Conservation (phyloP, 2,329 filamentous ascomycete species). For the Sporothrix brasiliensis region DNA sequence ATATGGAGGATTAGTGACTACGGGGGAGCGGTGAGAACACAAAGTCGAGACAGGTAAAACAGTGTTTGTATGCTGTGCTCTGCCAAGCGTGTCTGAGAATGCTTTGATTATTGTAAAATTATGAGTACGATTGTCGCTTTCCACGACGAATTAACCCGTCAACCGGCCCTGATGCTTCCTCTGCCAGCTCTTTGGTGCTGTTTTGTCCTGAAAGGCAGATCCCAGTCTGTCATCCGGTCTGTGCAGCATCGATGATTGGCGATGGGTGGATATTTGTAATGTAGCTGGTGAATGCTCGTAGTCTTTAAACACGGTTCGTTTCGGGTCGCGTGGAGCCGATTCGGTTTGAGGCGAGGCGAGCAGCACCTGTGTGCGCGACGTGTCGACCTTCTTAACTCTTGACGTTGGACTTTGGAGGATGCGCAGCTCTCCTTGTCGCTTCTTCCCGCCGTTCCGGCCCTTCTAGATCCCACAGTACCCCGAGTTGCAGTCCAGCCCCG, state of each 20-base stretch:
- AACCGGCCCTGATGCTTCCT: neutral
- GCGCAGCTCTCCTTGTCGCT: neutral
- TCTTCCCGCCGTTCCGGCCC: neutral
- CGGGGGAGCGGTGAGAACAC: neutral
- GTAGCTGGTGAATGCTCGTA: too few relatives aligned
- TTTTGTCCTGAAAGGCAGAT: neutral
- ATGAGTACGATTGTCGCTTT: too few relatives aligned
- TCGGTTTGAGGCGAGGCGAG: too few relatives aligned
- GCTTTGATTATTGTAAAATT: neutral
- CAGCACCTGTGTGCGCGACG: too few relatives aligned
- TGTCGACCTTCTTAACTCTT: too few relatives aligned
- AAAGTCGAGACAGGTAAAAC: neutral
- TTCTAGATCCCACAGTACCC: constrained; percentile 40
- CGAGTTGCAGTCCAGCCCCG: constrained; percentile 39
- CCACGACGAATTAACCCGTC: neutral
- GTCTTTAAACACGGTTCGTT: too few relatives aligned
- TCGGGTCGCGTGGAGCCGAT: too few relatives aligned
- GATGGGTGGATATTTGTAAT: too few relatives aligned
- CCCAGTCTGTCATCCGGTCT: too few relatives aligned
- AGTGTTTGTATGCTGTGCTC: neutral
- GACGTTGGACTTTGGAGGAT: too few relatives aligned
- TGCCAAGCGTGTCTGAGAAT: neutral
- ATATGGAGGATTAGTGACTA: neutral
- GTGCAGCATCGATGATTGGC: too few relatives aligned
- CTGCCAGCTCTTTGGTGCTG: neutral